phyloP scores from a whole-genome alignment of 1,284 basidiomycete genomes.

The Cryptococcus neoformans region DNA sequence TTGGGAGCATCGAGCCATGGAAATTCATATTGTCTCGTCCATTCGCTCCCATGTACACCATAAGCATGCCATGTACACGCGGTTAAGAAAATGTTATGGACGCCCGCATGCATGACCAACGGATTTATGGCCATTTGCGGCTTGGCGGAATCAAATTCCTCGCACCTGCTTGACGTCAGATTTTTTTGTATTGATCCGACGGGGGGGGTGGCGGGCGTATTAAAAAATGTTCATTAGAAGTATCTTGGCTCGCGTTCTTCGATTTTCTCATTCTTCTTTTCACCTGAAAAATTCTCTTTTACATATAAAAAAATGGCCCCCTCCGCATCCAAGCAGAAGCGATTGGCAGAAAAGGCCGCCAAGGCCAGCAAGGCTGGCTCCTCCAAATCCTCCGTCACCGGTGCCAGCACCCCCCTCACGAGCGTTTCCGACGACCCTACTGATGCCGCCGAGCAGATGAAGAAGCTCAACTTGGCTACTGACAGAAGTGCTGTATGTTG shows the following conservation, averaged over 20 bases:
- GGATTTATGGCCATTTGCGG: not conserved
- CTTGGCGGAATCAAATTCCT: slow-evolving; percentile 13
- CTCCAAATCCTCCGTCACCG: slow-evolving; percentile 52
- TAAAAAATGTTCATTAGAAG: slow-evolving; percentile 2
- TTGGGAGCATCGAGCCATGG: too few relatives aligned
- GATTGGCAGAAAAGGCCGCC: slow-evolving; percentile 85
- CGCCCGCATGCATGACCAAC: not conserved
- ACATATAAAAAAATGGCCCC: slow-evolving; percentile 14
- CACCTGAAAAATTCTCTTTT: not conserved
- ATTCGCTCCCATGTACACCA: too few relatives aligned
- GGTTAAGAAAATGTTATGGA: too few relatives aligned
- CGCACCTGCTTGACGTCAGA: too few relatives aligned
- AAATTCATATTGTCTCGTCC: too few relatives aligned
- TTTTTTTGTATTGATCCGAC: not conserved
- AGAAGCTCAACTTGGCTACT: slow-evolving; percentile 79
- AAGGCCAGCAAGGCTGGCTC: slow-evolving; percentile 53
- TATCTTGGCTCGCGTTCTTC: not conserved
- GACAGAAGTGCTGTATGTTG: slow-evolving; percentile 63
- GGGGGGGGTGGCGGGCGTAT: not conserved
- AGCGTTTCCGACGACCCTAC: slow-evolving; percentile 68
- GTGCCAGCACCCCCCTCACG: slow-evolving; percentile 70
- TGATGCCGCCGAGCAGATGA: slow-evolving; percentile 62
- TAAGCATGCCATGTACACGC: too few relatives aligned
- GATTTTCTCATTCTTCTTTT: not conserved
- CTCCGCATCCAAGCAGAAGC: slow-evolving; percentile 58